phyloP scores from a whole-genome alignment of 106 monocot species.

The Chionographis japonica region DNA sequence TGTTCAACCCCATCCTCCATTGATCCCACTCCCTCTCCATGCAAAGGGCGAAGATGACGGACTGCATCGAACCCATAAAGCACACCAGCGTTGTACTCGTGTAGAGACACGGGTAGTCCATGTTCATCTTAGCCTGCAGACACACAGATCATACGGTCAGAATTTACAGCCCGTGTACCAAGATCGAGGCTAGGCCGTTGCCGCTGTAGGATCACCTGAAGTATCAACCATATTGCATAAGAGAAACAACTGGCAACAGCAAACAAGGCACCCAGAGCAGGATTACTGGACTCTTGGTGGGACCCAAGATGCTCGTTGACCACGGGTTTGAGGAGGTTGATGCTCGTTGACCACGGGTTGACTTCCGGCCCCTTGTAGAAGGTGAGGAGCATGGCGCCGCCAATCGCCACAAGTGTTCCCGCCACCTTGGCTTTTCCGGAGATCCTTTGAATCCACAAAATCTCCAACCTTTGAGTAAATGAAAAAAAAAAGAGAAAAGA shows the following conservation, averaged over 20 bases:
- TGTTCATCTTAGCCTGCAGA: slow-evolving; percentile 52
- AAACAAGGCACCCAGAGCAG: slow-evolving; percentile 38
- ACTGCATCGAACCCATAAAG: slow-evolving; percentile 35
- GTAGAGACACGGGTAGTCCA: slow-evolving; percentile 52
- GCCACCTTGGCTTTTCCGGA: slow-evolving; percentile 57
- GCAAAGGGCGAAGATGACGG: slow-evolving; percentile 28
- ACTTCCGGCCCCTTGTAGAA: slow-evolving; percentile 63
- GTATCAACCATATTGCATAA: slow-evolving; percentile 64
- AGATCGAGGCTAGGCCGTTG: background rate
- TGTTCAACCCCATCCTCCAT: slow-evolving; percentile 38
- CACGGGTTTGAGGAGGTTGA: slow-evolving; percentile 19
- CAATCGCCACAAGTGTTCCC: slow-evolving; percentile 58
- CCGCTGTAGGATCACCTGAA: slow-evolving; percentile 58
- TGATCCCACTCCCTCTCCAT: slow-evolving; percentile 18
- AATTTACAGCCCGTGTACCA: too few relatives aligned
- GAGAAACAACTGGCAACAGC: slow-evolving; percentile 46
- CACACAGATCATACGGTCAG: background rate
- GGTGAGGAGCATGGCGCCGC: slow-evolving; percentile 84
- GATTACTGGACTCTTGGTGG: slow-evolving; percentile 21
- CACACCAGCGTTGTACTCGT: slow-evolving; percentile 53
- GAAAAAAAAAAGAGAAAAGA: background rate
- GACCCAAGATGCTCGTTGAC: background rate
- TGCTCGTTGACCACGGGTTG: slow-evolving; percentile 32
- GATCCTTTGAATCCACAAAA: slow-evolving; percentile 12
- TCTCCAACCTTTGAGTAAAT: slow-evolving; percentile 46